Percentiles rank a stretch among this genome's conserved stretches.
phyloP scores from a whole-genome alignment of 208 protist species.

The Porcisia hertigi region DNA sequence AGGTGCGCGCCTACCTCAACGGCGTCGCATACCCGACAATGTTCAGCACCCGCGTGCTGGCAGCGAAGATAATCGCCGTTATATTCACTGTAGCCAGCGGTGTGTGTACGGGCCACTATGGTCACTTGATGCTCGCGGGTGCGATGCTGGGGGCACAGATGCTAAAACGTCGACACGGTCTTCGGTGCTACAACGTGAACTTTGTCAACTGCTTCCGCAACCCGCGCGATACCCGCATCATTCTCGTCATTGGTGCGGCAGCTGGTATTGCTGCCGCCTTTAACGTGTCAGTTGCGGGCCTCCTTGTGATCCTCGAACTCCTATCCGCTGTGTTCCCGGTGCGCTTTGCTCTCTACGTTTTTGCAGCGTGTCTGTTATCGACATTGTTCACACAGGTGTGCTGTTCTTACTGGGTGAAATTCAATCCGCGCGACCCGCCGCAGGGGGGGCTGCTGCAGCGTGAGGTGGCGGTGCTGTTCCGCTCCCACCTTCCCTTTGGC shows the following conservation, averaged over 20 bases:
- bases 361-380: conserved; percentile 54
- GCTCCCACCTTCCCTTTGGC: conserved; percentile 39
- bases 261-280: conserved; percentile 53
- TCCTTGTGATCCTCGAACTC: conserved; percentile 60
- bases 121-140: conserved; percentile 43
- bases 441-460: conserved; percentile 34
- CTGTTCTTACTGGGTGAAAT: conserved; percentile 49
- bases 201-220: conserved; percentile 66
- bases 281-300: conserved; percentile 52
- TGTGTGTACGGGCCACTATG: conserved; percentile 50
- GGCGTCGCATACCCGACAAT: conserved; percentile 53
- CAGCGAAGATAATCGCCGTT: conserved; percentile 41
- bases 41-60: conserved; percentile 34
- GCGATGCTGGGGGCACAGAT: conserved; percentile 59
- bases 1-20: conserved; percentile 61
- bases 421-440: conserved; percentile 34
- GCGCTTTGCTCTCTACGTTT: conserved; percentile 62
- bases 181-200: conserved; percentile 48
- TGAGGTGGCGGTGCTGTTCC: conserved; percentile 38
- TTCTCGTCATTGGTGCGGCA: conserved; percentile 53
- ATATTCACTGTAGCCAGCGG: conserved; percentile 49
- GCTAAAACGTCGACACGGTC: conserved; percentile 36
- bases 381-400: conserved; percentile 49
- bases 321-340: conserved; percentile 52
- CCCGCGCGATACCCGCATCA: conserved; percentile 49